Percentiles rank a stretch among this genome's conserved stretches.
Evolutionary conservation across 257 asterid species (phyloP).

Genomic region (Linaria vulgaris): DNA sequence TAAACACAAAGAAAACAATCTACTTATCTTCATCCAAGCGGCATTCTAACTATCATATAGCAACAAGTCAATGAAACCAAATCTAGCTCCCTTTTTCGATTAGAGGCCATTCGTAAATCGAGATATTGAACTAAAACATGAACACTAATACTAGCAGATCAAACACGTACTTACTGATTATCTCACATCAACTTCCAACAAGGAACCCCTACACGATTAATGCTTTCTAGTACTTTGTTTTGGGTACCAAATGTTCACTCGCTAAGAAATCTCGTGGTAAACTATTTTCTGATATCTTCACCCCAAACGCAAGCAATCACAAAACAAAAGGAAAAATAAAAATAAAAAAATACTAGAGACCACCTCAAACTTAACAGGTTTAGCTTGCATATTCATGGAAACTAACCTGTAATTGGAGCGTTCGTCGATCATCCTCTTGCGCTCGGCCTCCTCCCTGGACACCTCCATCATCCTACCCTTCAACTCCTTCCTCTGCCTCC

Average conservation of each 20-base stretch:
- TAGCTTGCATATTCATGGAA: not conserved
- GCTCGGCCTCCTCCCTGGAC: slow-evolving; percentile 93
- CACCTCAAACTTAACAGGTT: not conserved
- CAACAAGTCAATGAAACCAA: not conserved
- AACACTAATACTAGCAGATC: no score
- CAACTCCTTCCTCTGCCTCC: slow-evolving; percentile 94
- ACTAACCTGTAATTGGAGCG: slow-evolving; percentile 82
- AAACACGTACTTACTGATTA: no score
- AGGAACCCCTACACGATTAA: no score
- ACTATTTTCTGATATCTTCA: slow-evolving; percentile 16
- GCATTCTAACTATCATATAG: not conserved
- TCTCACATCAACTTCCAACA: no score
- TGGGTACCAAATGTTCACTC: slow-evolving; percentile 1
- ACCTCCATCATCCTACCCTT: slow-evolving; percentile 93
- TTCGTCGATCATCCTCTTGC: slow-evolving; percentile 91
- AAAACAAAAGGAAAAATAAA: not conserved
- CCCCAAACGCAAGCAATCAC: slow-evolving; percentile 12
- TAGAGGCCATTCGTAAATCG: not conserved
- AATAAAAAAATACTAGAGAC: no score
- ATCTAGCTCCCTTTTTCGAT: not conserved
- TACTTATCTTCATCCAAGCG: not conserved
- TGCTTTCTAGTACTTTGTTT: no score
- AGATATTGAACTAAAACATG: not conserved
- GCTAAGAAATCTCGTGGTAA: slow-evolving; percentile 4
- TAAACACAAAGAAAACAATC: not conserved